Evolutionary conservation across 129 eudicot genomes (phyloP).

Genomic region (Tagetes patula): DNA sequence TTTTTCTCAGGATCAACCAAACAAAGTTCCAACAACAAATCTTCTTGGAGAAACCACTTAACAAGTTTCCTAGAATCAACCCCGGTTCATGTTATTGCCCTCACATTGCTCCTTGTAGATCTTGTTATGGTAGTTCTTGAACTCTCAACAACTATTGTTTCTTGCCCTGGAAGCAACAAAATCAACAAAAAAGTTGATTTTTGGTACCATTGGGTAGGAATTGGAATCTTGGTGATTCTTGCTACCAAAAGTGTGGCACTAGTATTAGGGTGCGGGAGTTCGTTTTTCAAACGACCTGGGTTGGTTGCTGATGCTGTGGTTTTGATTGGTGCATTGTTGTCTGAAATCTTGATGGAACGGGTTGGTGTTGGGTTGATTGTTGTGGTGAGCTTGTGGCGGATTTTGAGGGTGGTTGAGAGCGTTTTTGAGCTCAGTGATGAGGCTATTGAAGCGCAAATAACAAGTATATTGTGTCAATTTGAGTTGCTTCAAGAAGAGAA

Average conservation of each 20-base stretch:
- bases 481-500: constrained; percentile 50
- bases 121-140: constrained; percentile 49
- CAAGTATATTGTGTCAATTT: constrained; percentile 38
- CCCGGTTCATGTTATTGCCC: constrained; percentile 35
- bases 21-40: constrained; percentile 22
- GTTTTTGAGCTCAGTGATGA: constrained; percentile 64
- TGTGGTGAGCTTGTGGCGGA: constrained; percentile 78
- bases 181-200: constrained; percentile 28
- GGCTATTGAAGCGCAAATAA: constrained; percentile 56
- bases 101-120: constrained; percentile 47
- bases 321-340: constrained; percentile 48
- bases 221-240: constrained; percentile 48
- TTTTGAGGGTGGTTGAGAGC: constrained; percentile 64
- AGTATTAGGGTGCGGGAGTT: constrained; percentile 45
- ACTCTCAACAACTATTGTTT: constrained; percentile 46
- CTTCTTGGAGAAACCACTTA: constrained; percentile 49
- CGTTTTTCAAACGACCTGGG: constrained; percentile 53
- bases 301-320: constrained; percentile 61
- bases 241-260: constrained; percentile 40
- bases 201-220: constrained; percentile 63
- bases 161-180: constrained; percentile 33
- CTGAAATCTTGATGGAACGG: constrained; percentile 47
- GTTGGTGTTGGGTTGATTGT: constrained; percentile 64
- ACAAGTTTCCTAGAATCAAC: constrained; percentile 48
- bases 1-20: constrained; percentile 29